A percentile compares a stretch with the other conserved stretches of the same genome.
Conservation (phyloP, 108 stramenopile species). For the Cyclotella sp. region DNA sequence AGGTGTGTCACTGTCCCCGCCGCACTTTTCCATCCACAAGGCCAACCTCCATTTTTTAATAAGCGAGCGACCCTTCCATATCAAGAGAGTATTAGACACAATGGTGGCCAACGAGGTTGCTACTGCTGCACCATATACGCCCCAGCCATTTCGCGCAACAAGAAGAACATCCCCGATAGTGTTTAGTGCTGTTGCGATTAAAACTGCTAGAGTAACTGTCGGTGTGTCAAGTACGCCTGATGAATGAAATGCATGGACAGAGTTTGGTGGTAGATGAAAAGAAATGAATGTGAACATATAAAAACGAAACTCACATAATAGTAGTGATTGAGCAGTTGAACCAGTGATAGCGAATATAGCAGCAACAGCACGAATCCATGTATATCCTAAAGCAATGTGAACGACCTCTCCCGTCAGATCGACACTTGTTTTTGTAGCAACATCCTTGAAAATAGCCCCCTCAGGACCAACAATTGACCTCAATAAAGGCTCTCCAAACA, state of each 20-base stretch:
- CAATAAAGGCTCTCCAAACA: constrained; percentile 46
- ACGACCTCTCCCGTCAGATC: constrained; percentile 46
- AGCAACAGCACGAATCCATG: constrained; percentile 58
- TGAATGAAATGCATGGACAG: neutral
- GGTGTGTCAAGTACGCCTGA: constrained; percentile 55
- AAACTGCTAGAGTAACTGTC: constrained; percentile 69
- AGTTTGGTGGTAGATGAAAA: neutral
- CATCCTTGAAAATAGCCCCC: constrained; percentile 18
- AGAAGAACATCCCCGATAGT: constrained; percentile 58
- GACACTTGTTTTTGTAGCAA: constrained; percentile 1
- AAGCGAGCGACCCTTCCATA: constrained; percentile 43
- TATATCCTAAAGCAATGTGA: constrained; percentile 59
- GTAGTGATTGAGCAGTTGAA: constrained; percentile 67
- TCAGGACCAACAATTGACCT: constrained; percentile 42
- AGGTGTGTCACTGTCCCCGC: neutral
- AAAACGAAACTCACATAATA: constrained; percentile 40
- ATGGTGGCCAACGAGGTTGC: constrained; percentile 64
- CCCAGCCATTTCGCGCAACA: constrained; percentile 41
- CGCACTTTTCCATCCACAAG: neutral
- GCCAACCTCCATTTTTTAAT: constrained; percentile 51
- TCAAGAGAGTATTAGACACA: constrained; percentile 45
- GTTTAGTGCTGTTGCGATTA: constrained; percentile 63
- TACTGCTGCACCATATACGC: constrained; percentile 62
- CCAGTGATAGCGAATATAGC: constrained; percentile 63
- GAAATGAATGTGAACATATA: neutral